Evolutionary conservation across 192 early-diverging fungal genomes (phyloP).

Genomic region (Coemansia sp.): DNA sequence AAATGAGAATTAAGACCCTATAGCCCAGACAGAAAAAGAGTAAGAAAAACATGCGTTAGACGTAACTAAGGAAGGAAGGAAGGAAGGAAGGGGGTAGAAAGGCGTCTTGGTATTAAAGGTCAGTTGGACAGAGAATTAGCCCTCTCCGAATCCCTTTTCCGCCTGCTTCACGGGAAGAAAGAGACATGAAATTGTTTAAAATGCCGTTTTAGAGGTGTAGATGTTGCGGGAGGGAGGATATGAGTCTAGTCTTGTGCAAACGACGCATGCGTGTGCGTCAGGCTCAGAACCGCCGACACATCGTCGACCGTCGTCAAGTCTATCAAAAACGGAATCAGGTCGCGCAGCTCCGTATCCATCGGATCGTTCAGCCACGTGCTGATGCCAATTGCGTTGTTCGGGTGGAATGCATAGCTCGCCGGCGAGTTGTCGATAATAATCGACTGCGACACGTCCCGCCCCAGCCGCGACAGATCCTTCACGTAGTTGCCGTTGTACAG

Average conservation of each 20-base stretch:
- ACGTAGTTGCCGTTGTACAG: conserved; percentile 97
- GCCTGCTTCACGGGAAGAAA: background rate
- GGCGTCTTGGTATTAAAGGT: background rate
- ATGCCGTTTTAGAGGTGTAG: conserved; percentile 9
- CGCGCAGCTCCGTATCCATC: conserved; percentile 91
- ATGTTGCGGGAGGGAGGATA: background rate
- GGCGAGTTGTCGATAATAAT: conserved; percentile 98
- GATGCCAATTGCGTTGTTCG: conserved; percentile 93
- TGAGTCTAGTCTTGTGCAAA: conserved; percentile 21
- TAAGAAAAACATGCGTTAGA: no score
- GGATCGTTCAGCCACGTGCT: conserved; percentile 97
- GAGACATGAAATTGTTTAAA: conserved; percentile 3
- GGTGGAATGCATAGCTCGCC: conserved; percentile 94
- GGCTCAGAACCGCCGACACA: conserved; percentile 74
- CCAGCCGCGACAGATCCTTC: conserved; percentile 90
- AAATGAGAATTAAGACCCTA: no score
- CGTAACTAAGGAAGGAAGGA: no score
- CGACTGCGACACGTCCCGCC: conserved; percentile 76
- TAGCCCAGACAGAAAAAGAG: no score
- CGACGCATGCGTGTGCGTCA: conserved; percentile 49
- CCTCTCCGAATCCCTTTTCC: background rate
- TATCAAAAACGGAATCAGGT: conserved; percentile 92
- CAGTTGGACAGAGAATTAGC: background rate
- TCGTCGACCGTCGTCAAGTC: conserved; percentile 87
- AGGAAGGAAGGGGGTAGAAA: no score